These are phyloP conservation scores for Dactylella cylindrospora DNA, from an alignment of 2,329 filamentous ascomycete species.

Conservation along the genomic window DNA sequence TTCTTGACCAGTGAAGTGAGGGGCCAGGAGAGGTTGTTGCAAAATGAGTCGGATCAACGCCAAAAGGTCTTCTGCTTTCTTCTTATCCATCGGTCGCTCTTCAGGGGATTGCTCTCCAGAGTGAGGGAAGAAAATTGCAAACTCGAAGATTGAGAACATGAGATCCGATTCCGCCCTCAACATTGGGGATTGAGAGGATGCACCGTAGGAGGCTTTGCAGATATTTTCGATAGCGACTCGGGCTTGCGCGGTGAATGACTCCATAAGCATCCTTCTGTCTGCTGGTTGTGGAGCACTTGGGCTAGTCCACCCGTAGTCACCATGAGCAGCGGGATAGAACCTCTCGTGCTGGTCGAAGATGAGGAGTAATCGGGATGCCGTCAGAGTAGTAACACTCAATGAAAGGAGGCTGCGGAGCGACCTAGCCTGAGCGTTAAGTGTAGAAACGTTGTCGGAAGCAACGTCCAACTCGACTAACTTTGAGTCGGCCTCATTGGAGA, in stretches of 20 bases:
- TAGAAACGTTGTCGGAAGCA: slow-evolving; percentile 42
- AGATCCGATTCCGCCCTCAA: slow-evolving; percentile 42
- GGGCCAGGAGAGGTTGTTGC: slow-evolving; percentile 34
- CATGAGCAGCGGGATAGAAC: slow-evolving; percentile 37
- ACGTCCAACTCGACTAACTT: slow-evolving; percentile 38
- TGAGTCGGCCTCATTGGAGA: slow-evolving; percentile 40
- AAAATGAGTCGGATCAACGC: slow-evolving; percentile 36
- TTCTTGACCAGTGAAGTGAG: slow-evolving; percentile 40
- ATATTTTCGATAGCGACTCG: slow-evolving; percentile 38
- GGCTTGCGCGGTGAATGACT: slow-evolving; percentile 40
- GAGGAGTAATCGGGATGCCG: slow-evolving; percentile 33
- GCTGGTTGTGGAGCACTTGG: slow-evolving; percentile 34
- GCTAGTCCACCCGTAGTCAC: slow-evolving; percentile 41
- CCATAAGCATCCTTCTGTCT: slow-evolving; percentile 43
- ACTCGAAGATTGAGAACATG: slow-evolving; percentile 43
- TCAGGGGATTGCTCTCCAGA: slow-evolving; percentile 36
- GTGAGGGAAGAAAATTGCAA: slow-evolving; percentile 43
- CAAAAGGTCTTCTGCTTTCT: slow-evolving; percentile 33
- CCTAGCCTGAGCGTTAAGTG: slow-evolving; percentile 35
- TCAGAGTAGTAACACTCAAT: slow-evolving; percentile 38
- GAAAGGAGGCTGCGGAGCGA: slow-evolving; percentile 38
- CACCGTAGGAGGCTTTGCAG: slow-evolving; percentile 43
- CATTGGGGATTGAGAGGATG: slow-evolving; percentile 41
- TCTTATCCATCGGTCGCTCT: slow-evolving; percentile 37
- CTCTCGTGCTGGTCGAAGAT: slow-evolving; percentile 42